These are phyloP conservation scores for Penstemon newberryi DNA, from an alignment of 257 asterid genomes.

Conservation along the genomic window DNA sequence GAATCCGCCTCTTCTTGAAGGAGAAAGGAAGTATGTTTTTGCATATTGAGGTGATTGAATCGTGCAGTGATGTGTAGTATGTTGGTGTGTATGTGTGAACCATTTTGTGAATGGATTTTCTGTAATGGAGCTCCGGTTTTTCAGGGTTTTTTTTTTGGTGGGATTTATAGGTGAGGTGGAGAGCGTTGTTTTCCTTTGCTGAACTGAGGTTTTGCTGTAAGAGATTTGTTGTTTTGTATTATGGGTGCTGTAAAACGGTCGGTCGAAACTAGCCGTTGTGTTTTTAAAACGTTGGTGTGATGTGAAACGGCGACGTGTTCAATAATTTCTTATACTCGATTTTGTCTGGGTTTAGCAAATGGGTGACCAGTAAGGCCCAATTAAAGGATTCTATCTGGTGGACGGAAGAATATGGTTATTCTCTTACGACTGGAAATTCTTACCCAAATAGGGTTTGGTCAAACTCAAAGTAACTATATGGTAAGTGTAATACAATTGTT, in stretches of 20 bases:
- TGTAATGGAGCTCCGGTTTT: not conserved
- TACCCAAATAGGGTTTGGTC: too few species aligned
- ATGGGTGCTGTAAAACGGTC: slow-evolving; percentile 43
- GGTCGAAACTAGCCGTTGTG: slow-evolving; percentile 59
- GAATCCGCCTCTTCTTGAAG: slow-evolving; percentile 76
- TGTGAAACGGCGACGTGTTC: slow-evolving; percentile 21
- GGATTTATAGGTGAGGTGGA: slow-evolving; percentile 21
- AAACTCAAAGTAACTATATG: too few species aligned
- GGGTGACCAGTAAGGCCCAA: not conserved
- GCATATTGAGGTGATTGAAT: slow-evolving; percentile 86
- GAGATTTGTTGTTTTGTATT: slow-evolving; percentile 25
- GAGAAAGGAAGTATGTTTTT: slow-evolving; percentile 80
- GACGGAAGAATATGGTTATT: too few species aligned
- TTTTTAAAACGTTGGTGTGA: slow-evolving; percentile 45
- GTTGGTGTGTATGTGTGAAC: slow-evolving; percentile 75
- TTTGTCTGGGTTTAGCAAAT: not conserved
- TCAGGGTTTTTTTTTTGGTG: slow-evolving; percentile 10
- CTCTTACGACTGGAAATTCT: too few species aligned
- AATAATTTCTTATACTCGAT: not conserved
- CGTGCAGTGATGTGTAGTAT: slow-evolving; percentile 81
- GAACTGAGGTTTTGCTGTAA: slow-evolving; percentile 24
- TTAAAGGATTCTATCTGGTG: too few species aligned
- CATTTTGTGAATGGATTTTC: slow-evolving; percentile 38
- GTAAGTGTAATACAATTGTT: too few species aligned
- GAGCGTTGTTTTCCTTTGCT: slow-evolving; percentile 1